Percentiles rank a stretch among this genome's conserved stretches.
Evolutionary conservation across 768 basidiomycete genomes (phyloP).

Genomic region (Termitomyces sp.): DNA sequence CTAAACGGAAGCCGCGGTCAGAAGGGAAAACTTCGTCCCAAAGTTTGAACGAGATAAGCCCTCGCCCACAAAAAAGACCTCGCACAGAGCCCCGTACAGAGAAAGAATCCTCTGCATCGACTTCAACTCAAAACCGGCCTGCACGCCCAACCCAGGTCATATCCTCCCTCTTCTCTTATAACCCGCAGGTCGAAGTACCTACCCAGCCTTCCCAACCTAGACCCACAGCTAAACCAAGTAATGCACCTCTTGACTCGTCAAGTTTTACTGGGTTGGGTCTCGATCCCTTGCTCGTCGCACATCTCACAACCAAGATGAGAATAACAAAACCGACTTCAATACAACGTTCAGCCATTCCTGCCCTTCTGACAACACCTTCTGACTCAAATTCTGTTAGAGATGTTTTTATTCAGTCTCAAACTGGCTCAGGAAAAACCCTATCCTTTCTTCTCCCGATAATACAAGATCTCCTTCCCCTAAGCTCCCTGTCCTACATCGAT

Average conservation of each 20-base stretch:
- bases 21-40: constrained; percentile 24
- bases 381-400: constrained; percentile 50
- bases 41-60: constrained; percentile 10
- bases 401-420: constrained; percentile 93
- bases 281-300: constrained; percentile 72
- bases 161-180: constrained; percentile 86
- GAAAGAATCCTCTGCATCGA: constrained; percentile 18
- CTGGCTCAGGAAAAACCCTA: constrained; percentile 95
- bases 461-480: constrained; percentile 89
- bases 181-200: constrained; percentile 62
- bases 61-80: constrained; percentile 45
- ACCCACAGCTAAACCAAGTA: constrained; percentile 55
- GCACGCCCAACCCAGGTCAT: constrained; percentile 59
- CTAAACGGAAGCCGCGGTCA: constrained; percentile 52
- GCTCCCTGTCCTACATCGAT: constrained; percentile 89
- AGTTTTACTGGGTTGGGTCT: constrained; percentile 83
- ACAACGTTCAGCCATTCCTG: constrained; percentile 75
- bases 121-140: constrained; percentile 20
- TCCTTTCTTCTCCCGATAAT: constrained; percentile 93
- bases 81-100: constrained; percentile 21
- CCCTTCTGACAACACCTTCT: constrained; percentile 32
- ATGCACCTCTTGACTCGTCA: constrained; percentile 80
- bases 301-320: constrained; percentile 75
- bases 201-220: constrained; percentile 20
- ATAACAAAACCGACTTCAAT: constrained; percentile 88